Evolutionary conservation across 495 filamentous ascomycete genomes (phyloP), one percentile per base, ranked within the genome.

Genomic region (Collariella sp.): DNA sequence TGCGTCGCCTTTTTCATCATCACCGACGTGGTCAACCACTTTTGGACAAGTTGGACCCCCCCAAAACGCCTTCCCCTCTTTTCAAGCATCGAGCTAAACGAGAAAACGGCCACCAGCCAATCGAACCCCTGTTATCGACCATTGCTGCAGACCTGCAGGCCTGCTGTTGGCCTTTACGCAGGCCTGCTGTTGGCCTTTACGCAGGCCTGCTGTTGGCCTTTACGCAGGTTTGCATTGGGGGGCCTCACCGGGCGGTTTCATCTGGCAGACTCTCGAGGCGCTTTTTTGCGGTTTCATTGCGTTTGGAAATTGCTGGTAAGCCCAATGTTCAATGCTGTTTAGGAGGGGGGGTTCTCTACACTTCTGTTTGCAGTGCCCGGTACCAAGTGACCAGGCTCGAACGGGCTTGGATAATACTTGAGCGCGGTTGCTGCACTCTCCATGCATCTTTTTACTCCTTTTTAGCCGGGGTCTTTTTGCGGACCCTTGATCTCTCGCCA

Each of bases 331-430:
- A 18, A 38, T 11, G 5, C 1, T 36, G 3, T 20, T 16, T 10
- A 47, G 29, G 29, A 18, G 13, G 7, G 16, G 29, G 10, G n/a
- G n/a, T n/a, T n/a, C n/a, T n/a, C n/a, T n/a, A n/a, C n/a, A n/a
- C 18, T 47, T 31, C 45, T 20, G 29, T 47, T 35, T 35, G 45
- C 45, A 24, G 11, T 11, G 26, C 18, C 5, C 12, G 12, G 19
- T 2, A 3, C 19, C 15, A 10, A 24, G 19, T 48, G 46, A 16
- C 22, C 34, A 29, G 16, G 6, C 35, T 40, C 47, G 29, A 50
- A 39, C 35, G 12, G 47, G 23, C 22, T 22, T 50, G 40, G 47
- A 31, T 31, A 15, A 40, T 50, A 50, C 29, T 50, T 48, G 46
- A 50, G 22, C 23, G 13, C 1, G 12, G 15, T 3, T 15, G 13